A percentile compares a stretch with the other conserved stretches of the same genome.
These are phyloP conservation scores for Ophiocordyceps polyrhachis-furcata DNA, from an alignment of 2,329 filamentous ascomycete species.

Conservation along the genomic window DNA sequence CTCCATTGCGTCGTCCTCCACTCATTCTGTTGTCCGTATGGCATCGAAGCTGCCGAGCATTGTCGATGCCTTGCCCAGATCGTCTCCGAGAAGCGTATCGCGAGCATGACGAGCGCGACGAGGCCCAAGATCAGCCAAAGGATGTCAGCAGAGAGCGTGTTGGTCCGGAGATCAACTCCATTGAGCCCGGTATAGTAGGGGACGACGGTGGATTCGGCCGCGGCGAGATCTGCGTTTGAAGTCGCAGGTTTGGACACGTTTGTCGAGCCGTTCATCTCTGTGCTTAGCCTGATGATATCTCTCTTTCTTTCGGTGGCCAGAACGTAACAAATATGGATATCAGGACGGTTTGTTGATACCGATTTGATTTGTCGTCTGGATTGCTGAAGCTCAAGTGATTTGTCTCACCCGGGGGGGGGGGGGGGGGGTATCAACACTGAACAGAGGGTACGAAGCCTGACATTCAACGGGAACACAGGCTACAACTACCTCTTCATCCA, in stretches of 20 bases:
- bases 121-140: neutral
- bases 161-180: neutral
- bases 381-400: no score
- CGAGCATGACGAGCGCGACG: neutral
- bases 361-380: neutral
- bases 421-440: no score
- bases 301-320: no score
- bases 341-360: neutral
- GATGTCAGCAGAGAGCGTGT: neutral
- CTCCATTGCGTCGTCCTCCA: constrained; percentile 37
- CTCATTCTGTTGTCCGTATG: constrained; percentile 28
- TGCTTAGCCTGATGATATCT: neutral
- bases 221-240: neutral
- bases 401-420: no score
- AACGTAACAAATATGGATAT: no score
- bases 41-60: neutral
- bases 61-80: neutral
- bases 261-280: neutral
- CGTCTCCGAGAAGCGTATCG: neutral
- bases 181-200: neutral
- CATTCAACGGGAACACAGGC: no score
- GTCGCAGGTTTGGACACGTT: neutral
- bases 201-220: neutral
- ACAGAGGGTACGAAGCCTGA: no score
- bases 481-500: no score